Percentiles rank a stretch among this genome's conserved stretches.
Evolutionary conservation across 164 flowering plant species (phyloP).

Genomic region (Piper betle): DNA sequence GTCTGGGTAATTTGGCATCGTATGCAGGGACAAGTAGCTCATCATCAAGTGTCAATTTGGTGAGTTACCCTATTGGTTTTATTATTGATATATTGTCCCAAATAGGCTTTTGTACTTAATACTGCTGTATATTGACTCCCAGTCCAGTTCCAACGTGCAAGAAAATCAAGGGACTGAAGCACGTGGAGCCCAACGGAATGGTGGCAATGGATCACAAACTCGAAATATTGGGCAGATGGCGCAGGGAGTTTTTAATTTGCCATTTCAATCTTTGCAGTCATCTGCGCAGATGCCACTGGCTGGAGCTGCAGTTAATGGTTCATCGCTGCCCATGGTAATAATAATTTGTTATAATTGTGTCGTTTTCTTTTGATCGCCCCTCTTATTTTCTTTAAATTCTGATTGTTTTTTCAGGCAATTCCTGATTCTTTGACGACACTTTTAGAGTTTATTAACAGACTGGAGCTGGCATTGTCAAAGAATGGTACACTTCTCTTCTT

Average conservation of each 20-base stretch:
- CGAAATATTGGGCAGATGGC: constrained; percentile 37
- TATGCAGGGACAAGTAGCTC: constrained; percentile 21
- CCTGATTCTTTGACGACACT: constrained; percentile 77
- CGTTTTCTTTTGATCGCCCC: background rate
- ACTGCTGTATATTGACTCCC: constrained; percentile 7
- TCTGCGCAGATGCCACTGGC: constrained; percentile 40
- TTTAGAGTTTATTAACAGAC: constrained; percentile 60
- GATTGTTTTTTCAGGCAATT: constrained; percentile 45
- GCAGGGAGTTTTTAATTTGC: constrained; percentile 24
- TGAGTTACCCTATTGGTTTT: constrained; percentile 16
- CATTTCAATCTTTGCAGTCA: constrained; percentile 35
- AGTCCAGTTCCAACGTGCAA: constrained; percentile 31
- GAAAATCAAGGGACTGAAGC: constrained; percentile 39
- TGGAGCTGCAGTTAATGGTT: constrained; percentile 46
- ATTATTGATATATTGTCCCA: background rate
- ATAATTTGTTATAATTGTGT: constrained; percentile 3
- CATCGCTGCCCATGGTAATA: constrained; percentile 47
- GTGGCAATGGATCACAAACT: constrained; percentile 29
- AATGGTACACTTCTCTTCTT: constrained; percentile 30
- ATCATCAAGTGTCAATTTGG: constrained; percentile 25
- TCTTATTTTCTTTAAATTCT: background rate
- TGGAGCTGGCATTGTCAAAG: constrained; percentile 53
- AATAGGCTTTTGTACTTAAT: background rate
- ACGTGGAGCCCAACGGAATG: constrained; percentile 23
- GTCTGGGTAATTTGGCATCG: constrained; percentile 41